phyloP scores from a whole-genome alignment of 2,329 filamentous ascomycete species.

The Fonsecaea pedrosoi region DNA sequence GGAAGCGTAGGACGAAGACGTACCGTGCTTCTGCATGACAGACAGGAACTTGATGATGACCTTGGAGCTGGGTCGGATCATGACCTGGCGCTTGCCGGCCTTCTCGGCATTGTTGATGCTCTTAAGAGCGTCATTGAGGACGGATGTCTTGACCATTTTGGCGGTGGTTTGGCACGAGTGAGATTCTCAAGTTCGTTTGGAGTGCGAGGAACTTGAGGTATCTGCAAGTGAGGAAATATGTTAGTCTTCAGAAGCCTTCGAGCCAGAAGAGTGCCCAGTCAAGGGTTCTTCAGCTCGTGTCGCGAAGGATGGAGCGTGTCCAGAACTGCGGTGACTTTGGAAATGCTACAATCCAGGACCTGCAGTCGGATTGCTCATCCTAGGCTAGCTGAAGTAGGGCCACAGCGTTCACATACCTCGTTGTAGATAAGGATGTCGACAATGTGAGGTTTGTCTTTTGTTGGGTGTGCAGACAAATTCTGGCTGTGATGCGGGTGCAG shows the following conservation, averaged over 20 bases:
- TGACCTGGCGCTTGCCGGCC: slow-evolving; percentile 97
- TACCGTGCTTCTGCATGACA: slow-evolving; percentile 99
- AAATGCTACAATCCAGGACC: slow-evolving; percentile 35
- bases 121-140: slow-evolving; percentile 99
- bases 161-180: slow-evolving; percentile 48
- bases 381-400: slow-evolving; percentile 41
- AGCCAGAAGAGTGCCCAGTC: slow-evolving; percentile 72
- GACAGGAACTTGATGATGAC: slow-evolving; percentile 99
- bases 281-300: slow-evolving; percentile 74
- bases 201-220: slow-evolving; percentile 62
- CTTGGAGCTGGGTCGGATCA: slow-evolving; percentile 98
- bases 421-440: slow-evolving; percentile 19
- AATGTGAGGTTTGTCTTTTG: slow-evolving; percentile 31
- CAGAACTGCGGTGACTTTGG: slow-evolving; percentile 17
- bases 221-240: slow-evolving; percentile 54
- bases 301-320: slow-evolving; percentile 43
- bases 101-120: slow-evolving; percentile 99
- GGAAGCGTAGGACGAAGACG: slow-evolving; percentile 51
- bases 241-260: slow-evolving; percentile 70
- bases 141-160: slow-evolving; percentile 99
- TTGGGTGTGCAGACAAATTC: slow-evolving; percentile 13
- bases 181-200: slow-evolving; percentile 60
- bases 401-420: slow-evolving; percentile 39
- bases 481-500: not conserved
- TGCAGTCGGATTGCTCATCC: slow-evolving; percentile 38